phyloP scores from a whole-genome alignment of 148 eudicot species.

The Spergularia marina region DNA sequence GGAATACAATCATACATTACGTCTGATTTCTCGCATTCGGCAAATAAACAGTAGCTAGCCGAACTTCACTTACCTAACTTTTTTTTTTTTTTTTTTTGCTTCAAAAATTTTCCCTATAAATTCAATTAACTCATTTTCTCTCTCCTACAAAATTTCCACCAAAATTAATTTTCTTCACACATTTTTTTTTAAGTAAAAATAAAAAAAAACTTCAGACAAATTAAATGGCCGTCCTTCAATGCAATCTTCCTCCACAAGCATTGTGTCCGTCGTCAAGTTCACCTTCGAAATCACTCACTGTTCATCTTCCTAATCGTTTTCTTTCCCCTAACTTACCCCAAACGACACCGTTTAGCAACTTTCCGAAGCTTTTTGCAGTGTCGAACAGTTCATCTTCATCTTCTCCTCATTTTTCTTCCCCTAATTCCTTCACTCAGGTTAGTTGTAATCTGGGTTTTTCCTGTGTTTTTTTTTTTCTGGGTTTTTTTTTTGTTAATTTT shows the following conservation, averaged over 20 bases:
- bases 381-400: constrained; percentile 25
- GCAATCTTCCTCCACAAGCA: constrained; percentile 8
- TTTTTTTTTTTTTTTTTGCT: too few species aligned
- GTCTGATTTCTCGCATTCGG: too few species aligned
- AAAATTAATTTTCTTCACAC: too few species aligned
- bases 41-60: too few species aligned
- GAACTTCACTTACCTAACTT: too few species aligned
- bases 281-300: constrained; percentile 10
- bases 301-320: constrained; percentile 6
- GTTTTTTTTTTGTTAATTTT: neutral
- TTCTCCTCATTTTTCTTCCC: constrained; percentile 27
- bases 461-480: neutral
- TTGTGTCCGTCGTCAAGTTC: constrained; percentile 13
- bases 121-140: too few species aligned
- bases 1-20: too few species aligned
- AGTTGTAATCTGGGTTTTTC: neutral
- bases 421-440: constrained; percentile 50
- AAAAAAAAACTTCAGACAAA: neutral
- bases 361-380: constrained; percentile 14
- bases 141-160: too few species aligned
- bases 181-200: too few species aligned
- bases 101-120: too few species aligned
- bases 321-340: neutral
- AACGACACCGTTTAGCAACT: constrained; percentile 15
- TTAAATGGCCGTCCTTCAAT: constrained; percentile 17